Evolutionary conservation across 768 basidiomycete genomes (phyloP), one percentile per base, ranked within the genome.

Genomic region (Boletales sp.): DNA sequence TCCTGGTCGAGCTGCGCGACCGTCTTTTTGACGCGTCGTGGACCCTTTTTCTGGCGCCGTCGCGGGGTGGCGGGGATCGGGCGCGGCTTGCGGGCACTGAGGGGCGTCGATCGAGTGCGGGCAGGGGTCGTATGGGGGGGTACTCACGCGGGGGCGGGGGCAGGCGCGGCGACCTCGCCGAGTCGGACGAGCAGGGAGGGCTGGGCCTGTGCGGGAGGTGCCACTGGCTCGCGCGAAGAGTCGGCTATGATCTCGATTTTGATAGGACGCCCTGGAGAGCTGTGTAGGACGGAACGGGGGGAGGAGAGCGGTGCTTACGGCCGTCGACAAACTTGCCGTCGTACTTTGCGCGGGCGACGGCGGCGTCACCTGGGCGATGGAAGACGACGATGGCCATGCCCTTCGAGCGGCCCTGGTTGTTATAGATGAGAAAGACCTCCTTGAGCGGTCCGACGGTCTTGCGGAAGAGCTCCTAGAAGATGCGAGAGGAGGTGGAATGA

Each of bases 371-470:
- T 8, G 77, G 54, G 31, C 83, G 77, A 57, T 82, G 76, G 59
- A 90, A 90, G 0, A 72, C 59, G 3, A 90, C 84, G 13, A 90
- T 66, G 2, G 88, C 87, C 87, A 90, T 89, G 17, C 88, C 88
- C 60, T 87, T 89, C 40, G 87, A 86, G 47, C 74, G 76, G 0
- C 82, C 87, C 58, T 87, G 82, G 3, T 79, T 81, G 64, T 90
- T 90, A 71, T 86, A 85, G 15, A 89, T 76, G 58, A 90, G 59
- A 54, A 90, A 86, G 25, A 72, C 74, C 36, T 89, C 86, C 61
- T 76, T 82, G 51, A 89, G 64, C 0, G 87, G 85, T 4, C 88
- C 88, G 19, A 90, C 75, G 0, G 88, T 90, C 66, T 84, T 88
- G 54, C 71, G 76, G 66, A 90, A 89, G 45, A 90, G 71, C 36